Conservation (phyloP, 768 basidiomycete species). For the Nidularia pulvinata region DNA sequence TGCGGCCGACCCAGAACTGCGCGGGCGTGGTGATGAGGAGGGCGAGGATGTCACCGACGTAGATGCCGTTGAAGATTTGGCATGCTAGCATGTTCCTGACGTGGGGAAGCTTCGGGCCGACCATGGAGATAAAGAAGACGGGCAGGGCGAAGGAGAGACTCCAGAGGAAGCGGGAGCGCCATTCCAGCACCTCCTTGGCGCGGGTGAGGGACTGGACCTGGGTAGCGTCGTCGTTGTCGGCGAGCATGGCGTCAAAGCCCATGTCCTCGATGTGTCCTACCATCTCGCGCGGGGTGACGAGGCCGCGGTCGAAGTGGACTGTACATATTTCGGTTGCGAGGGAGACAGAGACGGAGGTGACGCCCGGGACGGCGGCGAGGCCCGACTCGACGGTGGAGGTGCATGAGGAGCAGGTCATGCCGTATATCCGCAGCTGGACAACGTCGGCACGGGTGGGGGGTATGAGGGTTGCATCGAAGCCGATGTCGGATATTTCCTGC, state of each 20-base stretch:
- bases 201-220: slow-evolving; percentile 86
- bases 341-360: slow-evolving; percentile 70
- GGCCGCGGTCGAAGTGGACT: slow-evolving; percentile 69
- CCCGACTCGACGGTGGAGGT: slow-evolving; percentile 74
- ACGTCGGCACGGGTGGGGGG: slow-evolving; percentile 63
- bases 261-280: slow-evolving; percentile 86
- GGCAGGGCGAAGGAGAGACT: slow-evolving; percentile 82
- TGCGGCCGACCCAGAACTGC: slow-evolving; percentile 88
- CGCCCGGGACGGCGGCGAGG: slow-evolving; percentile 70
- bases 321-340: slow-evolving; percentile 77
- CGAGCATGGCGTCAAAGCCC: slow-evolving; percentile 89
- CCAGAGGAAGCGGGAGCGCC: slow-evolving; percentile 78
- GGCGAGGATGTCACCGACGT: slow-evolving; percentile 79
- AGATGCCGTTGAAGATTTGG: slow-evolving; percentile 64
- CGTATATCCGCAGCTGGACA: slow-evolving; percentile 80
- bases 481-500: slow-evolving; percentile 92
- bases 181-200: slow-evolving; percentile 90
- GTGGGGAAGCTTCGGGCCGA: slow-evolving; percentile 67
- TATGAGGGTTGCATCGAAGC: slow-evolving; percentile 86
- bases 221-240: slow-evolving; percentile 77
- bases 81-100: slow-evolving; percentile 50
- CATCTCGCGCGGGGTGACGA: slow-evolving; percentile 84
- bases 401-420: slow-evolving; percentile 90
- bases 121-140: slow-evolving; percentile 93
- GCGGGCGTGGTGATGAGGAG: slow-evolving; percentile 84